Evolutionary conservation across 2,329 filamentous ascomycete species (phyloP), one percentile per base, ranked within the genome.

Genomic region (Xenosphaeropsis pyriputrescens): DNA sequence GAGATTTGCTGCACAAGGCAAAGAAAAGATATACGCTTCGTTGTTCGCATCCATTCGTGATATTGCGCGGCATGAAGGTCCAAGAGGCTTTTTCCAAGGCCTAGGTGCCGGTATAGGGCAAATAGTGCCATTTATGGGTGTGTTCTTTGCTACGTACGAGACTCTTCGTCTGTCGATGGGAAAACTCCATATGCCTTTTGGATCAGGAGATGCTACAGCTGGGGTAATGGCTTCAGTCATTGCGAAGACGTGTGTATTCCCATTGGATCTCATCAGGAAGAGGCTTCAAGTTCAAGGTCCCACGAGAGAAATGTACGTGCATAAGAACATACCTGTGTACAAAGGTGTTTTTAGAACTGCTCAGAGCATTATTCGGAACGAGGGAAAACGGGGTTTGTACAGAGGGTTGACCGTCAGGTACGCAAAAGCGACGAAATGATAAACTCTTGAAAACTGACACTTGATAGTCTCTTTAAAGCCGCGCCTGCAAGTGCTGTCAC

Each of bases 51-150:
- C 85, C 2, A 54, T 96, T 6, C 59, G 63, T 33, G 75, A 85
- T 16, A 98, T 98, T 47, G 63, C 67, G 13, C 66, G 66, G 4
- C 69, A 82, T 43, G 91, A 98, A 61, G 91, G 91, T 0, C 49
- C 62, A 0, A 57, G 58, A 4, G 91, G 91, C 0, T 96, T 93
- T 62, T 98, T 94, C 58, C 82, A 85, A 35, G 91, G 91, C 3
- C 64, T 93, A 26, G 72, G 72, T 1, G 88, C 89, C 2, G 85
- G 80, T 0, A 64, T 96, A 16, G 79, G 69, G 18, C 88, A 95
- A 62, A 91, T 96, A 35, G 75, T 94, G 8, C 91, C 91, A 2
- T 93, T 89, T 57, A 98, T 98, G 91, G 91, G 91, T 12, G 67
- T 94, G 2, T 96, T 98, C 64, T 98, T 98, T 60, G 73, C 83